Base-by-base conservation (phyloP, 2,329 filamentous ascomycete genomes). In the Teratosphaeria pseudoeucalypti region DNA sequence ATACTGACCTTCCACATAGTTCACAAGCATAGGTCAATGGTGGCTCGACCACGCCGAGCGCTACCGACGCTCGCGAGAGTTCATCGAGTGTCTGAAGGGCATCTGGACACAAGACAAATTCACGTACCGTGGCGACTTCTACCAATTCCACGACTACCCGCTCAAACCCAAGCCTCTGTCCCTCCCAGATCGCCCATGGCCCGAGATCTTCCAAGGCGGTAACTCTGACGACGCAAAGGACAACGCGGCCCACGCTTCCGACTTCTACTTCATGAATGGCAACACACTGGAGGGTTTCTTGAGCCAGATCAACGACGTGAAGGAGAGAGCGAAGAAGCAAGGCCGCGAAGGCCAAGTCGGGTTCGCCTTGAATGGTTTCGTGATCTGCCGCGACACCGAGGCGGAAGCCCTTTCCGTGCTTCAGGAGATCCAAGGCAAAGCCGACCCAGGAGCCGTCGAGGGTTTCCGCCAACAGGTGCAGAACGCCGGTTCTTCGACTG, bases 241-340 rank as follows among this genome's bases (percentile, higher is more conserved):
- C 32, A 81, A 81, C 57, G 78, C 77, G 0, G 78, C 76, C 0
- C 67, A 73, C 26, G 79, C 77, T 2, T 75, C 72, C 2, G 79
- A 81, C 60, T 81, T 77, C 70, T 82, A 81, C 63, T 82, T 81
- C 64, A 81, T 81, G 78, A 82, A 81, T 64, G 79, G 79, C n/a
- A 81, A 81, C 64, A 79, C 79, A 2, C 74, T 81, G 10, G 79
- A 81, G 57, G 78, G 78, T 2, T 81, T 82, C 67, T 74, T 78
- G 52, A 69, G 70, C 10, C 79, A 82, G 65, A 81, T 82, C 52
- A 68, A 68, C 1, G 79, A 81, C 61, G 79, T 81, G 3, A 76
- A 75, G 58, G 74, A 74, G 54, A 72, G 77, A 0, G 79, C 79
- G 2, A 71, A 71, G 58, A 76, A 76, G 60, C 68, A 75, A 11